phyloP scores from a whole-genome alignment of 352 stramenopile genomes.

The Phytophthora pluvialis region DNA sequence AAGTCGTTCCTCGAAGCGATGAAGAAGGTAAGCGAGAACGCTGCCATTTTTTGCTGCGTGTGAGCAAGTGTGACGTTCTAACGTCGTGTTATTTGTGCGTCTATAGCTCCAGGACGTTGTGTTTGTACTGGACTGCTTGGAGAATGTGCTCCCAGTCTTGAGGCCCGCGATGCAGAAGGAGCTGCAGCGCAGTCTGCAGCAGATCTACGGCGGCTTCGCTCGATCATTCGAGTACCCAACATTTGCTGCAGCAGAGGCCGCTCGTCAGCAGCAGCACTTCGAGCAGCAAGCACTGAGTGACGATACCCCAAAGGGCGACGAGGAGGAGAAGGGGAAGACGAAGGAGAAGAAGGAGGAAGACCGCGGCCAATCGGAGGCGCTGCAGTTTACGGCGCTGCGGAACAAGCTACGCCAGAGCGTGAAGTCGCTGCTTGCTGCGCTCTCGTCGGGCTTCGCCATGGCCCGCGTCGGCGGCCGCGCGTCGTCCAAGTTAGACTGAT shows the following conservation, averaged over 20 bases:
- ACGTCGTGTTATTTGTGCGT: neutral
- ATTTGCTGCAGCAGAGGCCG: slow-evolving; percentile 15
- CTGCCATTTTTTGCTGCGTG: neutral
- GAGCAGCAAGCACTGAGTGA: slow-evolving; percentile 9
- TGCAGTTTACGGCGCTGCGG: slow-evolving; percentile 44
- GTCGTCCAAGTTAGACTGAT: slow-evolving; percentile 45
- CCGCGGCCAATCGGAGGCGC: slow-evolving; percentile 37
- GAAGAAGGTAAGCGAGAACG: slow-evolving; percentile 40
- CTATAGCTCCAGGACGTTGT: slow-evolving; percentile 44
- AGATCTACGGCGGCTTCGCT: slow-evolving; percentile 38
- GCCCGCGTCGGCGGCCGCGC: slow-evolving; percentile 6
- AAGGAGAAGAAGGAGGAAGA: slow-evolving; percentile 37
- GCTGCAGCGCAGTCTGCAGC: slow-evolving; percentile 39
- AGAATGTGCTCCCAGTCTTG: slow-evolving; percentile 31
- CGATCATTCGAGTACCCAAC: slow-evolving; percentile 44
- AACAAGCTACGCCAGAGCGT: slow-evolving; percentile 49
- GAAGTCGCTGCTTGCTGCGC: slow-evolving; percentile 42
- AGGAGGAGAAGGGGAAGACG: slow-evolving; percentile 9
- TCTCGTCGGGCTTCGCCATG: slow-evolving; percentile 19
- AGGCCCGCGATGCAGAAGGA: slow-evolving; percentile 27
- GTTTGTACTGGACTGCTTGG: slow-evolving; percentile 46
- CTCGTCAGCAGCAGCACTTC: slow-evolving; percentile 29
- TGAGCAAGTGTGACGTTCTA: neutral
- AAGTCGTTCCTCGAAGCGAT: slow-evolving; percentile 43
- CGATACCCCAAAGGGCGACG: neutral